Conservation (phyloP, 805 yeast genomes). For the Huiozyma sinensis region DNA sequence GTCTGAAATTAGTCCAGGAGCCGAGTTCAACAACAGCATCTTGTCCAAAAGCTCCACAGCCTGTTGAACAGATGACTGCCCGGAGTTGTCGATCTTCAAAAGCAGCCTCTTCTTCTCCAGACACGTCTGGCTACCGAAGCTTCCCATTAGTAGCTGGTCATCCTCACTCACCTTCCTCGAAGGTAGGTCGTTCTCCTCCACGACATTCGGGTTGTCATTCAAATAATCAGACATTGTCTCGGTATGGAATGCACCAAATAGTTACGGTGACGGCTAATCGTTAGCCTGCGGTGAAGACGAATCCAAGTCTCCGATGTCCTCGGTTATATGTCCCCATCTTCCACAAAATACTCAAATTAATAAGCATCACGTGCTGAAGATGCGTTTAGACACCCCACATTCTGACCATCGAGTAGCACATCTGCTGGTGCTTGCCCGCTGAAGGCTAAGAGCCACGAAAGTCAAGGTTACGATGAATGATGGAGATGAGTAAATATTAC, state of each 20-base stretch:
- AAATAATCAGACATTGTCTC: slow-evolving; percentile 62
- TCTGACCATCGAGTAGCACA: too few relatives aligned
- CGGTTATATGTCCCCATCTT: too few relatives aligned
- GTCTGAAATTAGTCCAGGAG: slow-evolving; percentile 18
- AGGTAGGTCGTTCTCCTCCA: slow-evolving; percentile 70
- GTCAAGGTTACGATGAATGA: too few relatives aligned
- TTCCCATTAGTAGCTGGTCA: slow-evolving; percentile 10
- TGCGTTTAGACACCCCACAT: too few relatives aligned
- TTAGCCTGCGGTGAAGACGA: too few relatives aligned
- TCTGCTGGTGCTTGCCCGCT: neutral
- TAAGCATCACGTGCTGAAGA: too few relatives aligned
- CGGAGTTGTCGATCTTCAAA: slow-evolving; percentile 18
- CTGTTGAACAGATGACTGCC: slow-evolving; percentile 17
- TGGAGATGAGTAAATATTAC: too few relatives aligned
- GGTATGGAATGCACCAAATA: too few relatives aligned
- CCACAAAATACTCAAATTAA: too few relatives aligned
- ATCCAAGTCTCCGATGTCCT: too few relatives aligned
- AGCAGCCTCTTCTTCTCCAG: slow-evolving; percentile 18
- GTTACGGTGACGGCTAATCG: too few relatives aligned
- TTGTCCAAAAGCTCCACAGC: slow-evolving; percentile 24
- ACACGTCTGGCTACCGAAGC: slow-evolving; percentile 7
- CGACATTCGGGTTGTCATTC: slow-evolving; percentile 82
- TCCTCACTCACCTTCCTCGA: slow-evolving; percentile 37
- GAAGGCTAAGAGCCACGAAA: neutral
- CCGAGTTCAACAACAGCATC: slow-evolving; percentile 13